A percentile compares a stretch with the other conserved stretches of the same genome.
phyloP scores from a whole-genome alignment of 2,329 filamentous ascomycete species.

The Blastomyces parvus region DNA sequence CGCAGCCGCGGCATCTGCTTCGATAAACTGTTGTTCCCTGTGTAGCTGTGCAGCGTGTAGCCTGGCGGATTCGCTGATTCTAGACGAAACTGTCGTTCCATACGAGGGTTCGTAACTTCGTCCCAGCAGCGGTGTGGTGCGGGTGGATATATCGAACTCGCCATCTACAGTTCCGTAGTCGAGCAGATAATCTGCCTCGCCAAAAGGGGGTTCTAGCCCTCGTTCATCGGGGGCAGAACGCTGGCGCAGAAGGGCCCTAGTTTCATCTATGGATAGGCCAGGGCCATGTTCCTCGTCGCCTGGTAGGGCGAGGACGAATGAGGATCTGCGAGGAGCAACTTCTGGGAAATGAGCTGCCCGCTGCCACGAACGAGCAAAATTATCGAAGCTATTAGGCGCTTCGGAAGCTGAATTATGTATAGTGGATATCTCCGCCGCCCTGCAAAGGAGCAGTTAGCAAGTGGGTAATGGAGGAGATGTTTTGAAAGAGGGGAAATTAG shows the following conservation, averaged over 20 bases:
- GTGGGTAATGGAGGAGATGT: not conserved
- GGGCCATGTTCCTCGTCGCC: conserved; percentile 45
- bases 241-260: conserved; percentile 16
- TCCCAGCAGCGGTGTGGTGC: conserved; percentile 22
- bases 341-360: conserved; percentile 81
- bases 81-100: conserved; percentile 46
- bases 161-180: conserved; percentile 16
- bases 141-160: conserved; percentile 23
- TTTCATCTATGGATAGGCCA: conserved; percentile 7
- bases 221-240: not conserved
- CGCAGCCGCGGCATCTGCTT: conserved; percentile 40
- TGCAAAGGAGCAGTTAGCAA: not conserved
- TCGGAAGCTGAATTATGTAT: conserved; percentile 37
- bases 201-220: not conserved
- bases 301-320: conserved; percentile 54
- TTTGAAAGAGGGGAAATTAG: not conserved
- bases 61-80: conserved; percentile 48
- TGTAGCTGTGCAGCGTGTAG: conserved; percentile 46
- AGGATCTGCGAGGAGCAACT: conserved; percentile 68
- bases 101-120: conserved; percentile 61
- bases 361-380: conserved; percentile 87
- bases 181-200: not conserved
- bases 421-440: not conserved
- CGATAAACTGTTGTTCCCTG: conserved; percentile 41
- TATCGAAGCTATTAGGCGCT: conserved; percentile 87